Evolutionary conservation across 805 yeast genomes (phyloP).

Genomic region (Saturnispora gosingensis): DNA sequence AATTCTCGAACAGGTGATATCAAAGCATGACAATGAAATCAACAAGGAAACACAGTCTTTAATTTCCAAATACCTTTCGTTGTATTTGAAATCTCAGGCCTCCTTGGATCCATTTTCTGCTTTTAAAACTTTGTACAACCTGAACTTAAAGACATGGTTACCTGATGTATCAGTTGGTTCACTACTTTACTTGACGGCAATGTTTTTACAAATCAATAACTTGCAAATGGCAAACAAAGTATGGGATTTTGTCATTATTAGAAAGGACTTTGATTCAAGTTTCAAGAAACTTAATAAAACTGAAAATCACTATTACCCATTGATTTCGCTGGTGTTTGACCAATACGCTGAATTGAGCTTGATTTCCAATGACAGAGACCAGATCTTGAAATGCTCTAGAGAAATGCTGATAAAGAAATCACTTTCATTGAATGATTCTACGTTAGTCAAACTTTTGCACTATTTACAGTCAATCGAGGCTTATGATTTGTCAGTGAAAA

Average conservation of each 20-base stretch:
- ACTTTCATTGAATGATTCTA: slow-evolving; percentile 18
- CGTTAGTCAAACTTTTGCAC: slow-evolving; percentile 18
- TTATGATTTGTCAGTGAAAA: slow-evolving; percentile 17
- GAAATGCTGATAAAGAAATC: slow-evolving; percentile 24
- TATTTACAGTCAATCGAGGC: slow-evolving; percentile 18
- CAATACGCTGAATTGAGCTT: slow-evolving; percentile 17
- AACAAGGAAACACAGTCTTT: slow-evolving; percentile 8
- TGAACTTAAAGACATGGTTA: slow-evolving; percentile 25
- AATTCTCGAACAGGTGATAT: slow-evolving; percentile 46
- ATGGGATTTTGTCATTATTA: slow-evolving; percentile 25
- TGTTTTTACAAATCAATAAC: slow-evolving; percentile 17
- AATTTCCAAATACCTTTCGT: slow-evolving; percentile 19
- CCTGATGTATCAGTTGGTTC: slow-evolving; percentile 27
- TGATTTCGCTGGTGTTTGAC: slow-evolving; percentile 16
- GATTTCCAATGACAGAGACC: slow-evolving; percentile 17
- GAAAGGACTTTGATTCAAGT: slow-evolving; percentile 25
- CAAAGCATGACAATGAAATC: slow-evolving; percentile 14
- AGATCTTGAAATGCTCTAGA: slow-evolving; percentile 21
- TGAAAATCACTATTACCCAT: slow-evolving; percentile 13
- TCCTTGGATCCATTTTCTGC: slow-evolving; percentile 20
- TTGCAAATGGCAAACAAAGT: slow-evolving; percentile 19
- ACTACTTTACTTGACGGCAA: slow-evolving; percentile 20
- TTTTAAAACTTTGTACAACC: slow-evolving; percentile 19
- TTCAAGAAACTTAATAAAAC: slow-evolving; percentile 8
- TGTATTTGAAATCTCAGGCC: slow-evolving; percentile 23